Base-by-base conservation (phyloP, 768 basidiomycete genomes). In the Cubamyces lactineus region DNA sequence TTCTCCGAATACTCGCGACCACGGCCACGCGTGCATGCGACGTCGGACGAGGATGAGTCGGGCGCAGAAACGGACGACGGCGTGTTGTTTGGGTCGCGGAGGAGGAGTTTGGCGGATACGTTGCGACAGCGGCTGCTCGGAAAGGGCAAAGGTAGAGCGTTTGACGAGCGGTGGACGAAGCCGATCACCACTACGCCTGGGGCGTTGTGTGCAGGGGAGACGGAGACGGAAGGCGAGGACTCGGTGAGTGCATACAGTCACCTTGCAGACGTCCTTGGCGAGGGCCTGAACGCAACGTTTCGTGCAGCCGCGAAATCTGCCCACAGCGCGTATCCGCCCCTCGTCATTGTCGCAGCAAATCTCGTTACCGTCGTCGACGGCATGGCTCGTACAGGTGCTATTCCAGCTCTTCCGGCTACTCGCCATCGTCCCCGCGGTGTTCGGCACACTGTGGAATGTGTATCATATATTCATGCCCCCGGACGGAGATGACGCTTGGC, bases 211-310 rank as follows among this genome's bases (percentile, higher is more conserved):
- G 88, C 87, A 26, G 88, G 88, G 7, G 89, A 91, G 74, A 91
- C 90, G 0, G 89, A 92, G 70, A 91, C 90, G 0, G 90, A 92
- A 70, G 79, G 83, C 13, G 89, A 91, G 67, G 89, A 91, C 68
- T 86, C 86, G 39, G 89, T 91, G 70, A 77, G 88, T 62, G 21
- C n/a, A 11, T n/a, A 28, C 34, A 21, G 47, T 54, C 41, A n/a
- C n/a, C 19, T 15, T 52, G 7, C 12, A 24, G n/a, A 21, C 6
- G 5, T n/a, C 13, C 12, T 9, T 30, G 15, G 19, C 43, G 7
- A 24, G 17, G 6, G 21, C 21, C 17, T 54, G 39, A 61, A 41
- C 41, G 17, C 2, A 26, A 19, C 49, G 23, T 55, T 48, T 49
- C 59, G 24, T 43, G 24, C 63, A 89, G 89, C 82, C 86, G 40